Evolutionary conservation across 2,329 filamentous ascomycete species (phyloP).

Genomic region (Pseudogymnoascus sp.): DNA sequence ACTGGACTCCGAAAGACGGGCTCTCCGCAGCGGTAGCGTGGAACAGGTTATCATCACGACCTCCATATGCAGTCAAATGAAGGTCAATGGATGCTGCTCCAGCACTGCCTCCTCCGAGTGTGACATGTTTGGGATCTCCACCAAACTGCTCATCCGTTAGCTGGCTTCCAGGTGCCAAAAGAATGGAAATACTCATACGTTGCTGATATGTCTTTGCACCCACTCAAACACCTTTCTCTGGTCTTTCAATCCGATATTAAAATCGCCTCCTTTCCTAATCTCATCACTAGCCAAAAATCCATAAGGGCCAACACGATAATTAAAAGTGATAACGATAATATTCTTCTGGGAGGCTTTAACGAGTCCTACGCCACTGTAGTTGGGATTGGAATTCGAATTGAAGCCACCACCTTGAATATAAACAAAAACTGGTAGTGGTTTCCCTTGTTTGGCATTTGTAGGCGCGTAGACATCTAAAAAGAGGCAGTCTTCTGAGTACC

Average conservation of each 20-base stretch:
- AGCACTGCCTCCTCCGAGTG: constrained; percentile 59
- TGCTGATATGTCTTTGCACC: constrained; percentile 55
- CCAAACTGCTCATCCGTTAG: constrained; percentile 44
- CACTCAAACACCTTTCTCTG: constrained; percentile 61
- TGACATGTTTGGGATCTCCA: constrained; percentile 58
- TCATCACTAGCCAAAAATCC: constrained; percentile 60
- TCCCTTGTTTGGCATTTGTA: constrained; percentile 34
- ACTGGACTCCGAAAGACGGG: constrained; percentile 41
- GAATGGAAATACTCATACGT: constrained; percentile 24
- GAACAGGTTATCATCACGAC: constrained; percentile 40
- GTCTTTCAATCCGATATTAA: constrained; percentile 64
- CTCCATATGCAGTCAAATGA: constrained; percentile 50
- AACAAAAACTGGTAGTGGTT: constrained; percentile 52
- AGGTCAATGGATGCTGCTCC: constrained; percentile 58
- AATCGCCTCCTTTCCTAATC: constrained; percentile 37
- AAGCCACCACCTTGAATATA: constrained; percentile 55
- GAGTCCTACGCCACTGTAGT: constrained; percentile 54
- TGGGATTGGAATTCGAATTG: constrained; percentile 37
- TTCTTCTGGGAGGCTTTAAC: constrained; percentile 47
- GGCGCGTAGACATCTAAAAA: constrained; percentile 59
- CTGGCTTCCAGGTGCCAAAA: constrained; percentile 3
- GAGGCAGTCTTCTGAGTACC: constrained; percentile 56
- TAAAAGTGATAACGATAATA: constrained; percentile 63
- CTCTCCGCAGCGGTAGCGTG: constrained; percentile 43
- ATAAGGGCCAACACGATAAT: constrained; percentile 67